A percentile compares a stretch with the other conserved stretches of the same genome.
phyloP scores from a whole-genome alignment of 2,329 filamentous ascomycete genomes.

The Magnaporthales sp. region DNA sequence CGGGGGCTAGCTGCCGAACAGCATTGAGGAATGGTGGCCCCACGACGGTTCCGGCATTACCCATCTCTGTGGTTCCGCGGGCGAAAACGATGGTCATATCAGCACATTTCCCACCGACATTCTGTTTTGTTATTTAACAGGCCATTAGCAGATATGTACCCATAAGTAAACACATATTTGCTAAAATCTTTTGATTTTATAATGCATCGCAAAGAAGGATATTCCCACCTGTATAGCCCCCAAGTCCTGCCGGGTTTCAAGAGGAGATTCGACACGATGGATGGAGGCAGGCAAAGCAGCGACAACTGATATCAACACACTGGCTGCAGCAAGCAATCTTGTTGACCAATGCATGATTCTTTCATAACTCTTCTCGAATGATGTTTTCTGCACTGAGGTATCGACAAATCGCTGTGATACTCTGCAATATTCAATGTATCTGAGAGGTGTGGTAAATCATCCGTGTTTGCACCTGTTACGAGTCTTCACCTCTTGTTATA shows the following conservation, averaged over 20 bases:
- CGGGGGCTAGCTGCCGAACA: constrained; percentile 10
- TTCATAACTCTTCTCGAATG: background rate
- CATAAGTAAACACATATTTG: no score
- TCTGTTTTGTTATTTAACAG: background rate
- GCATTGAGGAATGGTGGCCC: constrained; percentile 17
- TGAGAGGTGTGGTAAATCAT: background rate
- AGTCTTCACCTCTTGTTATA: background rate
- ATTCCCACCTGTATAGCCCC: background rate
- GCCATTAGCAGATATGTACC: background rate
- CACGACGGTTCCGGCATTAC: constrained; percentile 17
- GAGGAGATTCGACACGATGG: background rate
- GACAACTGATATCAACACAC: background rate
- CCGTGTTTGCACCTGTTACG: background rate
- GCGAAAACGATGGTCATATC: constrained; percentile 19
- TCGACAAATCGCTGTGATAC: background rate
- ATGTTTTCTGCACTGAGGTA: background rate
- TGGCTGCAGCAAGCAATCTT: background rate
- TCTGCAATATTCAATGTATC: background rate
- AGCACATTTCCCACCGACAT: constrained; percentile 2
- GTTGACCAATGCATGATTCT: background rate
- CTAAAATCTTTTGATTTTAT: no score
- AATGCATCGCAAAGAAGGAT: background rate
- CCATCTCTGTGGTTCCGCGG: constrained; percentile 17
- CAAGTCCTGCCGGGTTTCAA: background rate
- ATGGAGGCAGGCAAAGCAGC: background rate